Conservation (phyloP, 228 moss, liverwort and hornwort species). For the Sphagnum magellanicum region DNA sequence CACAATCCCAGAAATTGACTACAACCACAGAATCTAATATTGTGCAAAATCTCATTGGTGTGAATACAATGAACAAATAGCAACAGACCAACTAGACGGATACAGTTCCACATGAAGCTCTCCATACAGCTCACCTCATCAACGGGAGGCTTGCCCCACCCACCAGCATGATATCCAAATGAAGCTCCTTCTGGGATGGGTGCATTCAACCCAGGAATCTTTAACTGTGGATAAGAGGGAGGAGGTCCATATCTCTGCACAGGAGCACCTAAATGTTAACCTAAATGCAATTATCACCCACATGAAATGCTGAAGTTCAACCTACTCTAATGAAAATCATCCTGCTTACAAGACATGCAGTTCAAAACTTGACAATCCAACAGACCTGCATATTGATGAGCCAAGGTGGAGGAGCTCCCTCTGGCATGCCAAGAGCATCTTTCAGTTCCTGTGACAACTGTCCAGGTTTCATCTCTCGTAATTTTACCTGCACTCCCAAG, state of each 20-base stretch:
- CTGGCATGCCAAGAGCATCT: slow-evolving; percentile 94
- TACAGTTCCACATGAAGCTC: background rate
- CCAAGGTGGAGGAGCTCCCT: slow-evolving; percentile 97
- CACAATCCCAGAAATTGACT: too few species aligned
- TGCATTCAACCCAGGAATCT: slow-evolving; percentile 97
- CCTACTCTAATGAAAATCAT: background rate
- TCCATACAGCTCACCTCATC: slow-evolving; percentile 58
- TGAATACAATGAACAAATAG: too few species aligned
- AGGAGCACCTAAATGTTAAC: too few species aligned
- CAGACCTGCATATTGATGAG: slow-evolving; percentile 99
- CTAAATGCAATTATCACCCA: too few species aligned
- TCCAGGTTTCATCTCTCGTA: slow-evolving; percentile 98
- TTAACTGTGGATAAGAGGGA: slow-evolving; percentile 96
- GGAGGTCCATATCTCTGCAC: slow-evolving; percentile 98
- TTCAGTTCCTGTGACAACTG: slow-evolving; percentile 88
- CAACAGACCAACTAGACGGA: background rate
- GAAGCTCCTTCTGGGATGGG: slow-evolving; percentile 94
- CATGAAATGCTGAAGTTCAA: too few species aligned
- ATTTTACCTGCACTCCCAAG: slow-evolving; percentile 60
- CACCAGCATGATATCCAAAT: slow-evolving; percentile 98
- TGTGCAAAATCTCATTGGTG: too few species aligned
- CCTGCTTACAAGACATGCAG: background rate
- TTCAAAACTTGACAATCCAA: background rate
- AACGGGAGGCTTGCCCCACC: slow-evolving; percentile 99
- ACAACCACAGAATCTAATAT: too few species aligned